Base-by-base conservation (phyloP, 2,329 filamentous ascomycete genomes). In the Nakataea oryzae region DNA sequence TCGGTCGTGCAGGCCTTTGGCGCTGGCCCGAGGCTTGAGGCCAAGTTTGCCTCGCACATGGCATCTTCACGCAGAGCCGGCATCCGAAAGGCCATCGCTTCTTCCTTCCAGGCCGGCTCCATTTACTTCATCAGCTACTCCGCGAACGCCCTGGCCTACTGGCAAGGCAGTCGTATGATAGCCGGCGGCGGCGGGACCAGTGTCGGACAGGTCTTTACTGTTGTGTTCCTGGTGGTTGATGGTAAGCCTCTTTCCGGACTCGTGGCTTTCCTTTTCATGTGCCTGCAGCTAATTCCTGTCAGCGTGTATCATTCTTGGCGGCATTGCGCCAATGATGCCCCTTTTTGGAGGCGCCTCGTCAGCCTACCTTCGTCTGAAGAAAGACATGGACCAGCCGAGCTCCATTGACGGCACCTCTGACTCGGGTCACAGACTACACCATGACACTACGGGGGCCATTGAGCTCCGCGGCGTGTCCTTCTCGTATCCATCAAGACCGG, bases 111-210 rank as follows among this genome's bases (percentile, higher is more conserved):
- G 68, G 78, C 83, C 9, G 86, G 86, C 12, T 70, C 82, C 21
- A 73, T 89, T 8, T 89, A 87, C 69, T 89, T 89, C 65, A 82
- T 89, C 65, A 84, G 85, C 4, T 89, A 87, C 65, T 80, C 84
- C 2, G 85, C 84, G 8, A 89, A 88, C 69, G 85, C 84, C 1
- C 75, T 89, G 17, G 84, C 86, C 0, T 89, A 87, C 68, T 89
- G 85, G 84, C 81, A 88, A 69, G 86, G 86, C 58, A 86, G 83
- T 65, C 77, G 75, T 47, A 79, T 79, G 60, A 79, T 86, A 55
- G 67, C 68, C 2, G 66, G 64, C 1, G 62, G 63, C 2, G 79
- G 78, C 2, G 64, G 61, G 13, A 59, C 66, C 4, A 70, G 65
- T 0, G 66, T 72, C 17, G 70, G 70, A 9, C 66, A 68, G 62